Evolutionary conservation across 225 moss, liverwort and hornwort genomes (phyloP), one percentile per base, ranked within the genome.

Genomic region (Polytrichum formosum): DNA sequence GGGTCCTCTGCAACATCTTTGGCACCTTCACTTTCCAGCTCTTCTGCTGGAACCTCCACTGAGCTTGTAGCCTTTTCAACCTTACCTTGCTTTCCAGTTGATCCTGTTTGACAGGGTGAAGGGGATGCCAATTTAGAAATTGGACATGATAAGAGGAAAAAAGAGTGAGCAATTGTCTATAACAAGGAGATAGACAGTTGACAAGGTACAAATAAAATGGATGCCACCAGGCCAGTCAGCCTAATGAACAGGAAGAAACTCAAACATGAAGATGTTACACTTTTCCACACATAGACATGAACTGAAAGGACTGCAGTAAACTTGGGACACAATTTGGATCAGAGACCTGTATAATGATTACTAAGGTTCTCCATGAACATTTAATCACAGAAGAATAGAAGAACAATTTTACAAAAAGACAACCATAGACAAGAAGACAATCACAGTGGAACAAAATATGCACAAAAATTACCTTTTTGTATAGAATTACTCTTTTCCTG

Each of bases 31-130:
- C 33, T 69, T 7, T 56, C 68, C 6, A 74, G 70, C 29, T 83
- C 86, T 6, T 67, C 67, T 53, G 53, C 67, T 17, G 23, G 53
- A 16, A 23, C 25, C 53, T 87, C 83, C 23, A 77, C 78, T 5
- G 80, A 67, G 55, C 82, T 79, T 76, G 58, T 70, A 27, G 76
- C 73, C 67, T 83, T 86, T 70, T 86, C 83, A 13, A 65, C 71
- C 73, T 86, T 86, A 18, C 80, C 68, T 27, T 83, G 86, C 76
- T 76, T 86, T 60, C 78, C 78, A 75, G 58, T 80, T 73, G 77
- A 64, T 20, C 26, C 77, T 72, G 75, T 33, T 26, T 30, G 27
- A 25, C 28, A 26, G 27, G 3, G 9, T 27, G 6, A 63, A 26
- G 1, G 18, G 26, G 28, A 26, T 35, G 25, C 9, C 28, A 63